phyloP scores from a whole-genome alignment of 306 rosid genomes.

The Sechiopsis laciniata region DNA sequence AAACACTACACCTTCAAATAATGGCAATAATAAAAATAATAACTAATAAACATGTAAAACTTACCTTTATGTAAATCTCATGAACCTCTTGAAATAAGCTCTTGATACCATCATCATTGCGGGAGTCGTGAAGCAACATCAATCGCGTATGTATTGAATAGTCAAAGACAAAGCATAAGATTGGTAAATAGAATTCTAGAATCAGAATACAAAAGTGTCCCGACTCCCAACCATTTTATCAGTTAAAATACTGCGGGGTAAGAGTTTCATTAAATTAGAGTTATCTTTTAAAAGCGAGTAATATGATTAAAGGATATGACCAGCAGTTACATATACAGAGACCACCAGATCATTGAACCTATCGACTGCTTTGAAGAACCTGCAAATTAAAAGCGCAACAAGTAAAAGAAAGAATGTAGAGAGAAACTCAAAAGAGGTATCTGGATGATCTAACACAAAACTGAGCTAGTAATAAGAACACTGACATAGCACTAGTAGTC shows the following conservation, averaged over 20 bases:
- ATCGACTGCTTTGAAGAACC: slow-evolving; percentile 91
- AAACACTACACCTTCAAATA: too few species aligned
- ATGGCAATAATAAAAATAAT: too few species aligned
- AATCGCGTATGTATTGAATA: slow-evolving; percentile 60
- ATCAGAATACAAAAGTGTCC: background rate
- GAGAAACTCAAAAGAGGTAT: background rate
- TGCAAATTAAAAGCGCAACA: slow-evolving; percentile 33
- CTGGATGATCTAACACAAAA: background rate
- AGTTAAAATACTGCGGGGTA: background rate
- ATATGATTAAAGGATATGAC: slow-evolving; percentile 67
- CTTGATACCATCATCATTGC: slow-evolving; percentile 96
- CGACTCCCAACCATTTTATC: background rate
- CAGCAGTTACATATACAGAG: slow-evolving; percentile 93
- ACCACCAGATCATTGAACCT: slow-evolving; percentile 88
- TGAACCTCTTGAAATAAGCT: slow-evolving; percentile 98
- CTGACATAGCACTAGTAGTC: slow-evolving; percentile 97
- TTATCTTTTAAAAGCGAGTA: background rate
- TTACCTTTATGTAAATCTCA: slow-evolving; percentile 91
- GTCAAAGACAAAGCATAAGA: slow-evolving; percentile 50
- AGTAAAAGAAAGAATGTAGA: slow-evolving; percentile 2
- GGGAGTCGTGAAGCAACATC: slow-evolving; percentile 92
- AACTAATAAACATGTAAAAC: background rate
- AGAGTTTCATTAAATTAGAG: background rate
- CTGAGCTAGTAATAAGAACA: slow-evolving; percentile 7
- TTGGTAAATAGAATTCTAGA: background rate